A percentile compares a stretch with the other conserved stretches of the same genome.
phyloP scores from a whole-genome alignment of 2,329 filamentous ascomycete genomes.

The Akanthomyces muscarius region DNA sequence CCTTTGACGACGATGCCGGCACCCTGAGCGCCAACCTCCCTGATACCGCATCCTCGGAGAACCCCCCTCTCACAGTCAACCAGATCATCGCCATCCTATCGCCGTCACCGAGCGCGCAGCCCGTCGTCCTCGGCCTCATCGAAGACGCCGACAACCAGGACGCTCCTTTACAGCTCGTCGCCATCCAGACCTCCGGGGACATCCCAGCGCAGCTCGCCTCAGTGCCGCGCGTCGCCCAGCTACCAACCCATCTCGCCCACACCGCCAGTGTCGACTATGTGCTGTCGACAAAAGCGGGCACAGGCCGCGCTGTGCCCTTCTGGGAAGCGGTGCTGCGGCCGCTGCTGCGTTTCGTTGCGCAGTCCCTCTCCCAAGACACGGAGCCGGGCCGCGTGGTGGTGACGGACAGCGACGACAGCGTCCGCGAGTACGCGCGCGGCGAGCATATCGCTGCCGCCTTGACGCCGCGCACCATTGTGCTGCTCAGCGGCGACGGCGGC shows the following conservation, averaged over 20 bases:
- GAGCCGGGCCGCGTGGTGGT: constrained; percentile 33
- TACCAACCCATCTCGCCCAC: constrained; percentile 37
- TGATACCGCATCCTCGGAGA: neutral
- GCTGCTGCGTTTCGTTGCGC: constrained; percentile 44
- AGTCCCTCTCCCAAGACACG: constrained; percentile 18
- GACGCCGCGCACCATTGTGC: constrained; percentile 55
- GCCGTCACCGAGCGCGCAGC: constrained; percentile 2
- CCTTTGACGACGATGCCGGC: constrained; percentile 27
- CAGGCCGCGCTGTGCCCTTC: constrained; percentile 51
- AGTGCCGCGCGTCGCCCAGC: constrained; percentile 31
- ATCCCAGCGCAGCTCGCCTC: constrained; percentile 37
- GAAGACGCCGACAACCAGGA: constrained; percentile 29
- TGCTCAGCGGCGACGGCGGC: constrained; percentile 86
- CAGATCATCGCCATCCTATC: constrained; percentile 29
- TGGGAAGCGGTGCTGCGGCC: constrained; percentile 54
- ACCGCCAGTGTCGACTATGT: constrained; percentile 51
- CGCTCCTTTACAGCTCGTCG: constrained; percentile 27
- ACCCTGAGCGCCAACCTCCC: constrained; percentile 16
- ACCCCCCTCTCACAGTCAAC: constrained; percentile 20
- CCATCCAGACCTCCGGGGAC: constrained; percentile 27
- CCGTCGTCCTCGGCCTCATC: constrained; percentile 36
- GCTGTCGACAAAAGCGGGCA: constrained; percentile 64
- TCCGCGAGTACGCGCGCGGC: constrained; percentile 56
- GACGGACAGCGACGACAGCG: constrained; percentile 60
- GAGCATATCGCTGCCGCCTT: constrained; percentile 24